Evolutionary conservation across 2,329 filamentous ascomycete genomes (phyloP), one percentile per base, ranked within the genome.

Genomic region (Tothia fuscella): DNA sequence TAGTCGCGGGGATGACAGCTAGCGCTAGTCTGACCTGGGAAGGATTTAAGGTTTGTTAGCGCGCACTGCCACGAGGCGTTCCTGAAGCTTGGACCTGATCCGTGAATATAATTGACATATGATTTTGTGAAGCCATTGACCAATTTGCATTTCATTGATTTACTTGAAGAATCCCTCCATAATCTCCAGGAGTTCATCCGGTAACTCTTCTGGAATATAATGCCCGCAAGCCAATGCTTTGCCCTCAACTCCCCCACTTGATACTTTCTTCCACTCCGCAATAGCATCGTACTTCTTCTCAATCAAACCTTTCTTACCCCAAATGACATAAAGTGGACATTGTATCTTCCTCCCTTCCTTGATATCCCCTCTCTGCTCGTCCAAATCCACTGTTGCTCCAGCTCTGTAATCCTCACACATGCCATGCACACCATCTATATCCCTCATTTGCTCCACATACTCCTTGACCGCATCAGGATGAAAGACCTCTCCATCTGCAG

Each of bases 351-450:
- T 59, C 0, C 66, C 67, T 1, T 54, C 52, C 5, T 56, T 50
- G 37, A 66, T 44, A 51, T 76, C 71, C 16, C 57, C 53, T 43
- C 62, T 60, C 30, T 70, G 62, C 50, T 68, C 64, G 2, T 72
- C 66, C 4, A 76, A 50, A 52, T 77, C 74, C 19, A 72, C 49
- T 0, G 63, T 67, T 12, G 68, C 68, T 4, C 62, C 63, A 1
- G 72, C 72, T 9, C 70, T 57, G 46, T 77, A 78, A 48, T 77
- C 73, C 47, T 76, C 64, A 46, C 71, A 74, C 57, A 67, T 70
- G 0, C 62, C 63, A 45, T 67, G 62, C 9, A 76, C 61, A 0
- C 61, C 55, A 0, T 54, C 58, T 2, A 55, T 51, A 33, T 73
- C 61, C 4, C 55, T 55, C 19, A 74, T 51, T 20, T 57, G 60